phyloP scores from a whole-genome alignment of 345 rosid species.

The Eucalyptus sideroxylon region DNA sequence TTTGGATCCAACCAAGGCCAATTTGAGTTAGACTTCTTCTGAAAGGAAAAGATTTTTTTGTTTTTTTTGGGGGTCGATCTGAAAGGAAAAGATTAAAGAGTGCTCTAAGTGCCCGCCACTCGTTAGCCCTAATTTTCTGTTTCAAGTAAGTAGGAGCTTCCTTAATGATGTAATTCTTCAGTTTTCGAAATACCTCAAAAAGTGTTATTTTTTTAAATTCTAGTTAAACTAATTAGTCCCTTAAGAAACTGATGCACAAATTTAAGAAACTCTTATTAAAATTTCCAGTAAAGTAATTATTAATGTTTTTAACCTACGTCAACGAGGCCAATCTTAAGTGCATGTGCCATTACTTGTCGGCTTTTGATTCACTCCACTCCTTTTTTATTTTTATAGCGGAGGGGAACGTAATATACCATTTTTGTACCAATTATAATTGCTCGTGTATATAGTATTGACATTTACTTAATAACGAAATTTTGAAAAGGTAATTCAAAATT shows the following conservation, averaged over 20 bases:
- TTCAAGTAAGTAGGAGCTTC: neutral
- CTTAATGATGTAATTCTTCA: neutral
- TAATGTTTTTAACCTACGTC: neutral
- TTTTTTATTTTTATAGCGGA: neutral
- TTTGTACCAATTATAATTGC: neutral
- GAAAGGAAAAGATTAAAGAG: neutral
- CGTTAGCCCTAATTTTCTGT: neutral
- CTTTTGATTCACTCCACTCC: neutral
- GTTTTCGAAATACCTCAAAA: neutral
- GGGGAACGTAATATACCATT: neutral
- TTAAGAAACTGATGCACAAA: neutral
- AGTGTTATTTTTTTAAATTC: neutral
- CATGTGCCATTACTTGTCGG: neutral
- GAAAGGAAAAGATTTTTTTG: neutral
- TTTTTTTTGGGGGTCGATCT: neutral
- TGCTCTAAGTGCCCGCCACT: neutral
- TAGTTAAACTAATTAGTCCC: neutral
- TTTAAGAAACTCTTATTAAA: too few relatives aligned
- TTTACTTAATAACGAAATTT: neutral
- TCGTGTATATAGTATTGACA: neutral
- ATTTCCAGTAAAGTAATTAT: too few relatives aligned
- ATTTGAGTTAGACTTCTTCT: neutral
- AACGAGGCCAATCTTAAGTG: neutral
- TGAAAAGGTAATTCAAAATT: neutral
- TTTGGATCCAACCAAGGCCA: neutral